Conservation (phyloP, 2,329 filamentous ascomycete species). For the Exophiala mesophila region DNA sequence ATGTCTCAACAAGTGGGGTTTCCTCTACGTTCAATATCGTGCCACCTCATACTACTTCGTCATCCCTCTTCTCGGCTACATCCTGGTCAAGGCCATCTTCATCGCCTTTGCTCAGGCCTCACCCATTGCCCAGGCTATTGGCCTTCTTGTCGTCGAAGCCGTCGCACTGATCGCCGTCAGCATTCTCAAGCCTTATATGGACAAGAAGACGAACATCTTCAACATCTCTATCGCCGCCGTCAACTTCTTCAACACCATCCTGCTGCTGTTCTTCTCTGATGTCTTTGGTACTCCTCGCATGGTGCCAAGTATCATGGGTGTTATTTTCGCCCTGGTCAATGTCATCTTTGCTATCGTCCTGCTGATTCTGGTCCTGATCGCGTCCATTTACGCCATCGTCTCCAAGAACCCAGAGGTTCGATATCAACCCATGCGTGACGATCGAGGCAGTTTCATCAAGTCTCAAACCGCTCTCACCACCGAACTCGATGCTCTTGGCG, state of each 20-base stretch:
- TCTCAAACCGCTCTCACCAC: constrained; percentile 81
- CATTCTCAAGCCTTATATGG: constrained; percentile 91
- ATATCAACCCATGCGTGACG: constrained; percentile 95
- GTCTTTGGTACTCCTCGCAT: constrained; percentile 80
- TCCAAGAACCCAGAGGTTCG: constrained; percentile 92
- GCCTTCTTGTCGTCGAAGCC: constrained; percentile 77
- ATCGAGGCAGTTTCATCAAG: constrained; percentile 96
- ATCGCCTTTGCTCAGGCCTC: constrained; percentile 72
- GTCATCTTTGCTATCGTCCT: constrained; percentile 77
- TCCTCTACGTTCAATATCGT: constrained; percentile 94
- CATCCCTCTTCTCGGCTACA: constrained; percentile 70
- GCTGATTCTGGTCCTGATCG: constrained; percentile 73
- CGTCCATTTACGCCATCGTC: constrained; percentile 72
- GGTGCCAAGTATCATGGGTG: constrained; percentile 81
- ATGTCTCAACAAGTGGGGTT: constrained; percentile 94
- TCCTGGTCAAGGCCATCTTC: constrained; percentile 83
- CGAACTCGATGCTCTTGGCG: constrained; percentile 83
- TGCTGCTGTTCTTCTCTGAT: constrained; percentile 80
- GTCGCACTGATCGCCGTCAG: constrained; percentile 70
- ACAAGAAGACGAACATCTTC: constrained; percentile 95
- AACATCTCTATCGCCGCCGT: constrained; percentile 87
- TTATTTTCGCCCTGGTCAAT: constrained; percentile 84
- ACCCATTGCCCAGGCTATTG: constrained; percentile 71
- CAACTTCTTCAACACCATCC: constrained; percentile 88
- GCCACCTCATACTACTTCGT: constrained; percentile 96